phyloP scores from a whole-genome alignment of 202 grass and related monocot genomes.

The Bolboschoenoplectus hybrid region DNA sequence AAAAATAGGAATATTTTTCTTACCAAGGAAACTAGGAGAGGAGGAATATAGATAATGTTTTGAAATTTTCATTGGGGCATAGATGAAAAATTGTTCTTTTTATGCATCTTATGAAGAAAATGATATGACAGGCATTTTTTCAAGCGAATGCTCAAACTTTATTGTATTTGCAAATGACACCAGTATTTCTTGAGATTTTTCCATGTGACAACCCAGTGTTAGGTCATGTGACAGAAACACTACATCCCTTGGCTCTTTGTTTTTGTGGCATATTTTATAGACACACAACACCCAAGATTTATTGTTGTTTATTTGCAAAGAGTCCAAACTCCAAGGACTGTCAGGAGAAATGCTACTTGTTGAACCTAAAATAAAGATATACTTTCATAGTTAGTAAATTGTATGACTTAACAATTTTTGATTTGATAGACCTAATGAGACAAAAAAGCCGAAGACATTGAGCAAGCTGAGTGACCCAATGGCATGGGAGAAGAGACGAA shows the following conservation, averaged over 20 bases:
- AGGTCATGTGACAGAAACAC: neutral
- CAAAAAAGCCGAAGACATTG: conserved; percentile 67
- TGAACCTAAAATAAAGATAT: neutral
- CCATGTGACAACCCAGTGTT: neutral
- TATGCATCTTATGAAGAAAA: neutral
- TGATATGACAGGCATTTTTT: neutral
- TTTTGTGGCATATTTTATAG: neutral
- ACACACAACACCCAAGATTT: neutral
- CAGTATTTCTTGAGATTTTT: neutral
- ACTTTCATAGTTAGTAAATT: neutral
- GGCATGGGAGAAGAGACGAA: conserved; percentile 86
- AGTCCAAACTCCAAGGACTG: neutral
- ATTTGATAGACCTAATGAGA: conserved; percentile 82
- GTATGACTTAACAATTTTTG: conserved; percentile 24
- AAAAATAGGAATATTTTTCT: neutral
- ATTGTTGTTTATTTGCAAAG: conserved; percentile 5
- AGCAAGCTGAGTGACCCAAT: conserved; percentile 81
- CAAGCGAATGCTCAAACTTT: neutral
- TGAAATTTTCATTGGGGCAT: neutral
- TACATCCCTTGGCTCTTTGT: neutral
- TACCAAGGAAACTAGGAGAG: neutral
- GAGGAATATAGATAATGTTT: neutral
- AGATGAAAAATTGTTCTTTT: neutral
- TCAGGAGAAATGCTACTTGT: conserved; percentile 22
- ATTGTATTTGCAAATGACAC: neutral